Base-by-base conservation (phyloP, 192 early-diverging fungal genomes). In the Lobosporangium transversale region DNA sequence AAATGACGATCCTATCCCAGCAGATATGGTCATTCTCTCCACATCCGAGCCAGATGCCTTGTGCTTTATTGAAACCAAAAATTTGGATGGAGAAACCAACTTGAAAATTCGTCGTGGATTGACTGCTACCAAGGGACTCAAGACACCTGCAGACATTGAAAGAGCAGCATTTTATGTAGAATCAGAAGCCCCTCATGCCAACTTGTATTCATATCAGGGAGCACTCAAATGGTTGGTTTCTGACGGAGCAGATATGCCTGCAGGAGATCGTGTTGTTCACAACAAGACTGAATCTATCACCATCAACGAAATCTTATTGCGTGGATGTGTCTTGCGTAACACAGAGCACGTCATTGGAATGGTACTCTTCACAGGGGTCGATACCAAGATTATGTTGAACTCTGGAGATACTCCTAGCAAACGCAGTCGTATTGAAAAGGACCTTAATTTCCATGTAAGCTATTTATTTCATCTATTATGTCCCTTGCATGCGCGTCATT, bases 51-150 rank as follows among this genome's bases (percentile, higher is more conserved):
- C 86, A 4, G 94, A 95, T 62, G 89, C 89, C 45, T 70, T 92
- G 0, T 96, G 94, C 58, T 98, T 93, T 79, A 86, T 97, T n/a
- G 97, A 99, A 79, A 99, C 97, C 0, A 97, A 99, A 66, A 96
- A 97, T 68, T 85, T 99, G 37, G 97, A 99, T 62, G 97, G 97
- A 59, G 97, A 99, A 73, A 99, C 97, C 9, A 99, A 98, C 67
- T 83, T 99, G 32, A 99, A 99, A 80, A 88, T 94, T 29, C 90
- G 94, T 47, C 84, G 89, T 44, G 87, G 89, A 3, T 51, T 91
- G 53, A 66, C 82, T 0, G 84, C 88, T 18, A 95, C 93, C 14
- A 70, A 78, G 20, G 85, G 82, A 44, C 48, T 94, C 23, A 52
- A 65, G 23, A 81, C 83, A 20, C 81, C 87, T 20, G 80, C 78